Percentiles rank a stretch among this genome's conserved stretches.
Evolutionary conservation across 2,329 filamentous ascomycete genomes (phyloP).

Genomic region (Dothideomycetidae sp.): DNA sequence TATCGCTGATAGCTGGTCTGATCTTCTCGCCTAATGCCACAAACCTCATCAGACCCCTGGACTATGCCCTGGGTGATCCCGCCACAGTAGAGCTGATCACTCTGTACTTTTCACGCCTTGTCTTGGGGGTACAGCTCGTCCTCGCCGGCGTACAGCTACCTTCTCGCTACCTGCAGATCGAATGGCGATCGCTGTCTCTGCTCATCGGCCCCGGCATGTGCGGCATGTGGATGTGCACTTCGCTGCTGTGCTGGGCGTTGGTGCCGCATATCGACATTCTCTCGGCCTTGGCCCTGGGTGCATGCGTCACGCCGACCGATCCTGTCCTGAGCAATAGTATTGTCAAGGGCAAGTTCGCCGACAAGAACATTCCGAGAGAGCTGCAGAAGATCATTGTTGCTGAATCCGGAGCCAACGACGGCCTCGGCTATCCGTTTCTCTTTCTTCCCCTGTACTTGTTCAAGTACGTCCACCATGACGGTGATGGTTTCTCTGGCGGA

Average conservation of each 20-base stretch:
- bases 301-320: conserved; percentile 86
- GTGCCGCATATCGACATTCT: conserved; percentile 59
- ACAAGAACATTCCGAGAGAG: conserved; percentile 71
- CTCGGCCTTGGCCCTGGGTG: conserved; percentile 64
- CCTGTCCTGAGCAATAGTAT: conserved; percentile 79
- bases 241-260: conserved; percentile 61
- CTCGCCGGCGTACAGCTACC: conserved; percentile 80
- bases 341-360: conserved; percentile 85
- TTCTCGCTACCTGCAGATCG: conserved; percentile 59
- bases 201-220: conserved; percentile 76
- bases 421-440: conserved; percentile 75
- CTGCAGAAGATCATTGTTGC: conserved; percentile 53
- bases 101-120: conserved; percentile 70
- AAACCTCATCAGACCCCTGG: conserved; percentile 56
- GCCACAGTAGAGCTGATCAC: conserved; percentile 57
- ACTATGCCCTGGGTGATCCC: conserved; percentile 50
- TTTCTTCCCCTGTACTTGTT: conserved; percentile 75
- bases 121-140: conserved; percentile 80
- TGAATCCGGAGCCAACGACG: conserved; percentile 82
- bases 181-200: conserved; percentile 63
- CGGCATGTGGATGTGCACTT: conserved; percentile 74
- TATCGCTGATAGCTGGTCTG: conserved; percentile 66
- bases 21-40: conserved; percentile 64
- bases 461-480: conserved; percentile 52
- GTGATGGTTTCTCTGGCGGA: conserved; percentile 42